Percentiles rank a stretch among this genome's conserved stretches.
phyloP scores from a whole-genome alignment of 2,329 filamentous ascomycete species.

The Tolypocladium tundrense region DNA sequence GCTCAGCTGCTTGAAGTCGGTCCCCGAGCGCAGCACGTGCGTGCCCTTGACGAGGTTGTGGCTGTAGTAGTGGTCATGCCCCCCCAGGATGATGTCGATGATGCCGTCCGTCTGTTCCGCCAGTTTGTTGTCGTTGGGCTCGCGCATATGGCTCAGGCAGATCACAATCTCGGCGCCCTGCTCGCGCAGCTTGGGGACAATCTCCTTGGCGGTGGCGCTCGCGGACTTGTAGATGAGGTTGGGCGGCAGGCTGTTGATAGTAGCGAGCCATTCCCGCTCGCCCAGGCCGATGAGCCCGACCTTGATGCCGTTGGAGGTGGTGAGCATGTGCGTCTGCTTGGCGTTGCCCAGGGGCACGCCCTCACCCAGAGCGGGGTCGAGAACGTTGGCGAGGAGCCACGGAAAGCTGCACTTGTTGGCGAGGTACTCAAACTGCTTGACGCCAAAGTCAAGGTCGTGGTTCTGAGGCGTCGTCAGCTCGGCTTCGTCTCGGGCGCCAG shows the following conservation, averaged over 20 bases:
- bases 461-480: constrained; percentile 41
- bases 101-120: constrained; percentile 62
- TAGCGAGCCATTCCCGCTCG: constrained; percentile 81
- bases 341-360: constrained; percentile 67
- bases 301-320: constrained; percentile 73
- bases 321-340: constrained; percentile 65
- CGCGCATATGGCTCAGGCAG: constrained; percentile 73
- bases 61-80: constrained; percentile 82
- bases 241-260: constrained; percentile 77
- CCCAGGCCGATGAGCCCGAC: constrained; percentile 78
- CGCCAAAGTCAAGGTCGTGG: constrained; percentile 87
- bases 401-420: constrained; percentile 70
- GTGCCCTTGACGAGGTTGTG: constrained; percentile 69
- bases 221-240: constrained; percentile 75
- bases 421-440: constrained; percentile 67
- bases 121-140: constrained; percentile 83
- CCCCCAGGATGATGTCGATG: constrained; percentile 78
- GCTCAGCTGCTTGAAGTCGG: constrained; percentile 86
- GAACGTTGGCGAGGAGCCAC: constrained; percentile 81
- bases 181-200: constrained; percentile 61
- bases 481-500: neutral
- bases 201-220: constrained; percentile 61
- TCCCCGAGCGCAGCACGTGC: constrained; percentile 78
- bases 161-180: constrained; percentile 77
- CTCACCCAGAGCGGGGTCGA: constrained; percentile 72